These are phyloP conservation scores for Kodamaea sagamina DNA, from an alignment of 805 yeast genomes.

Conservation along the genomic window DNA sequence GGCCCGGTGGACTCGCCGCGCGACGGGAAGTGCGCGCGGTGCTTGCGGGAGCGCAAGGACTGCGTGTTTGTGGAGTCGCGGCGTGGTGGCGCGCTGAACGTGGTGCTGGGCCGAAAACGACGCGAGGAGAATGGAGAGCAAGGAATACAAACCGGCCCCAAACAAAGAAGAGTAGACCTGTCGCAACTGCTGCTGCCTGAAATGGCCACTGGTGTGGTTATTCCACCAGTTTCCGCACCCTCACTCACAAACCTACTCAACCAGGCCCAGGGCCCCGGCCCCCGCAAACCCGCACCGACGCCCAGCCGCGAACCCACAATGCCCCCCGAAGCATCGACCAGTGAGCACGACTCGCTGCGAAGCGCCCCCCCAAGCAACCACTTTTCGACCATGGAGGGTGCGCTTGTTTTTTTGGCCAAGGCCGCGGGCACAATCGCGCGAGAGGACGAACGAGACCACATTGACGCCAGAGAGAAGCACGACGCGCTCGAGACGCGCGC, in stretches of 20 bases:
- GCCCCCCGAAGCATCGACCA: slow-evolving; percentile 4
- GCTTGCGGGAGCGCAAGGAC: slow-evolving; percentile 77
- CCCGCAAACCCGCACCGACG: no score
- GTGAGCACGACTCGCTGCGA: slow-evolving; percentile 5
- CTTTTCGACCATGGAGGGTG: slow-evolving; percentile 54
- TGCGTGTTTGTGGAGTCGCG: slow-evolving; percentile 62
- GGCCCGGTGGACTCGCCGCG: slow-evolving; percentile 73
- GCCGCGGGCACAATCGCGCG: slow-evolving; percentile 77
- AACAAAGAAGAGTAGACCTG: no score
- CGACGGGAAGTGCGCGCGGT: slow-evolving; percentile 83
- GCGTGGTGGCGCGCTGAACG: slow-evolving; percentile 26
- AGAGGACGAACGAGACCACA: slow-evolving; percentile 64
- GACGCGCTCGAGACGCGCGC: slow-evolving; percentile 42
- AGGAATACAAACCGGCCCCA: no score
- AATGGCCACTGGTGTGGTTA: no score
- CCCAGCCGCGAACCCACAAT: not conserved
- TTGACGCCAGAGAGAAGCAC: slow-evolving; percentile 53
- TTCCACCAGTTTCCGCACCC: not conserved
- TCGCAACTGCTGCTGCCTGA: slow-evolving; percentile 3
- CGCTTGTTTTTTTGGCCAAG: slow-evolving; percentile 70
- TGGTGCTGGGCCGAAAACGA: slow-evolving; percentile 16
- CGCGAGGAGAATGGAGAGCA: slow-evolving; percentile 5
- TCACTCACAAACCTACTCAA: slow-evolving; percentile 21
- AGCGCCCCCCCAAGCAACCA: slow-evolving; percentile 22
- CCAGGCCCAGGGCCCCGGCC: slow-evolving; percentile 8